These are phyloP conservation scores for Syzygium aromaticum DNA, from an alignment of 345 rosid species.

Conservation along the genomic window DNA sequence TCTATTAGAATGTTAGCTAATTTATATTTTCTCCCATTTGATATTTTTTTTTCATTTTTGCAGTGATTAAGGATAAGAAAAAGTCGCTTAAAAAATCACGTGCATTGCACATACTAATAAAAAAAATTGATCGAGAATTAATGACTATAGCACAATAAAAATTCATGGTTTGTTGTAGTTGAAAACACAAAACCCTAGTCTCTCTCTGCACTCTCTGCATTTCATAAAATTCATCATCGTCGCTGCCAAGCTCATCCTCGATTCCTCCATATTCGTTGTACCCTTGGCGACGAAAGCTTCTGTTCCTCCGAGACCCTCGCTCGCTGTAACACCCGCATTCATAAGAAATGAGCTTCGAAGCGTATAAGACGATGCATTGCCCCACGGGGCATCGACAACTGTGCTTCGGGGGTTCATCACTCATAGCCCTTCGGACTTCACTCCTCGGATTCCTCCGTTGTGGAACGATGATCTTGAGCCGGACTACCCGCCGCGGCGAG, in stretches of 20 bases:
- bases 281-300: background rate
- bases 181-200: background rate
- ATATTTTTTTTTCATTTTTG: background rate
- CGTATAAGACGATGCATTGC: slow-evolving; percentile 94
- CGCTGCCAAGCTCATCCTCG: background rate
- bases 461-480: slow-evolving; percentile 59
- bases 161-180: background rate
- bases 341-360: slow-evolving; percentile 78
- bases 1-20: background rate
- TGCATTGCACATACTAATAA: background rate
- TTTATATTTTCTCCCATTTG: background rate
- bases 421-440: slow-evolving; percentile 56
- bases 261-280: background rate
- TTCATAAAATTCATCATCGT: background rate
- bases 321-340: background rate
- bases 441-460: slow-evolving; percentile 34
- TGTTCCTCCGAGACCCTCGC: background rate
- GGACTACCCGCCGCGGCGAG: slow-evolving; percentile 47
- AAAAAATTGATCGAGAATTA: background rate
- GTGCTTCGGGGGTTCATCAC: slow-evolving; percentile 80
- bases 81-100: background rate
- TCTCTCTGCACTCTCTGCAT: background rate
- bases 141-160: too few species aligned
- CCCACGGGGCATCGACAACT: slow-evolving; percentile 76
- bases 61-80: background rate